These are phyloP conservation scores for Venturia aucupariae DNA, from an alignment of 2,329 filamentous ascomycete genomes.

Conservation along the genomic window DNA sequence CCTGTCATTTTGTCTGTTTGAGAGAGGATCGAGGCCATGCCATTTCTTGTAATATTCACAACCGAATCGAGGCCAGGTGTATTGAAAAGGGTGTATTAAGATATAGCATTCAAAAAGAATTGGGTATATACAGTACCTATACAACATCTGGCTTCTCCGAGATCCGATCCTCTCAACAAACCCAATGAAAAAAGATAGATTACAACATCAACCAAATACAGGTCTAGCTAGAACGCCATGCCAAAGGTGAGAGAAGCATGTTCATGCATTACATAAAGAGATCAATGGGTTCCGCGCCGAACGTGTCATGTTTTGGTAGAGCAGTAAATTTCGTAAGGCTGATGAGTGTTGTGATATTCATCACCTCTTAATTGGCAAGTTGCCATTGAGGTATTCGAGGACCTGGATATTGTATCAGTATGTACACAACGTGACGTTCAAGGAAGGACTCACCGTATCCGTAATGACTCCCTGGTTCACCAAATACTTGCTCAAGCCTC, in stretches of 20 bases:
- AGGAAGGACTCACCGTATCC: slow-evolving; percentile 36
- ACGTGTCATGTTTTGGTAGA: background rate
- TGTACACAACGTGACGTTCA: background rate
- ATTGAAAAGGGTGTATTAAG: background rate
- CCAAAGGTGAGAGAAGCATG: slow-evolving; percentile 1
- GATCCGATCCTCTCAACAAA: background rate
- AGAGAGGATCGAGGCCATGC: no score
- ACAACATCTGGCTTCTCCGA: background rate
- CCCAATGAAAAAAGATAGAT: background rate
- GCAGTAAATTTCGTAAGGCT: background rate
- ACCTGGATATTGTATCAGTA: background rate
- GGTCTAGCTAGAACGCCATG: background rate
- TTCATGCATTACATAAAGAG: background rate
- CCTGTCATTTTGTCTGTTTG: no score
- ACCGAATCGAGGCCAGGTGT: no score
- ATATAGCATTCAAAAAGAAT: background rate
- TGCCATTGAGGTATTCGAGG: slow-evolving; percentile 4
- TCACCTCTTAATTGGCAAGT: slow-evolving; percentile 7
- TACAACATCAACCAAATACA: background rate
- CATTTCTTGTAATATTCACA: no score
- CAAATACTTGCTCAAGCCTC: slow-evolving; percentile 52
- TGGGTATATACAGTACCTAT: background rate
- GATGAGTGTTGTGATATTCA: background rate
- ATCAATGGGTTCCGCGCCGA: background rate
- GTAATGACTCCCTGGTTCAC: slow-evolving; percentile 53